Percentiles rank a stretch among this genome's conserved stretches.
These are phyloP conservation scores for Clitoria ternatea DNA, from an alignment of 306 rosid species.

Conservation along the genomic window DNA sequence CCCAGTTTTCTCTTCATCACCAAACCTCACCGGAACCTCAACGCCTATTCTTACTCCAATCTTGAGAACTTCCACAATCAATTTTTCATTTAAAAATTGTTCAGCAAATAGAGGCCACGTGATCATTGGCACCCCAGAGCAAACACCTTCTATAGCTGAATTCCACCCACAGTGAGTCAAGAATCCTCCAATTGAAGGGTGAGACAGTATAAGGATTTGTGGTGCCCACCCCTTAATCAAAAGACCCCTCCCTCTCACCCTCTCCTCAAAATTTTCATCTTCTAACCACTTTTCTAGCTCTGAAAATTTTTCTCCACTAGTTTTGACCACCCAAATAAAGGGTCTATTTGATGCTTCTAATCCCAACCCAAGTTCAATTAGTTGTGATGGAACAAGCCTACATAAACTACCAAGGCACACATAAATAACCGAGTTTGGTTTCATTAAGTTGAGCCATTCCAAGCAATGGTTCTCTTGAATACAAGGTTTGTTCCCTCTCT, in stretches of 20 bases:
- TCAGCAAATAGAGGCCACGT: constrained; percentile 80
- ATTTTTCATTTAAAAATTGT: constrained; percentile 68
- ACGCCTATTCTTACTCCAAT: constrained; percentile 67
- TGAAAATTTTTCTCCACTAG: constrained; percentile 19
- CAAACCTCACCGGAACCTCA: constrained; percentile 62
- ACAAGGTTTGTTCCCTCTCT: constrained; percentile 67
- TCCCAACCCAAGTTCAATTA: constrained; percentile 61
- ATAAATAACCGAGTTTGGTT: constrained; percentile 61
- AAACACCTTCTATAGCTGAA: constrained; percentile 55
- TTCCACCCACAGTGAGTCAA: constrained; percentile 85
- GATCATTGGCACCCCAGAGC: constrained; percentile 61
- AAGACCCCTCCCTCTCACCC: constrained; percentile 58
- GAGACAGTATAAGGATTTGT: constrained; percentile 58
- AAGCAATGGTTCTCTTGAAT: constrained; percentile 45
- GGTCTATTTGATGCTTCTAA: constrained; percentile 61
- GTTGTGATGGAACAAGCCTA: constrained; percentile 52
- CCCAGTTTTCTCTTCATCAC: constrained; percentile 64
- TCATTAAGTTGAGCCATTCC: constrained; percentile 60
- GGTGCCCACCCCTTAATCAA: constrained; percentile 81
- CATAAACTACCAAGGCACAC: constrained; percentile 80
- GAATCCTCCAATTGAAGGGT: constrained; percentile 55
- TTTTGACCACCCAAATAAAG: constrained; percentile 73
- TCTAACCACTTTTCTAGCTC: constrained; percentile 61
- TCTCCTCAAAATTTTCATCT: constrained; percentile 52
- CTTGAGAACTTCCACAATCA: constrained; percentile 47